phyloP scores from a whole-genome alignment of 106 monocot genomes.

The Phalaenopsis equestris region DNA sequence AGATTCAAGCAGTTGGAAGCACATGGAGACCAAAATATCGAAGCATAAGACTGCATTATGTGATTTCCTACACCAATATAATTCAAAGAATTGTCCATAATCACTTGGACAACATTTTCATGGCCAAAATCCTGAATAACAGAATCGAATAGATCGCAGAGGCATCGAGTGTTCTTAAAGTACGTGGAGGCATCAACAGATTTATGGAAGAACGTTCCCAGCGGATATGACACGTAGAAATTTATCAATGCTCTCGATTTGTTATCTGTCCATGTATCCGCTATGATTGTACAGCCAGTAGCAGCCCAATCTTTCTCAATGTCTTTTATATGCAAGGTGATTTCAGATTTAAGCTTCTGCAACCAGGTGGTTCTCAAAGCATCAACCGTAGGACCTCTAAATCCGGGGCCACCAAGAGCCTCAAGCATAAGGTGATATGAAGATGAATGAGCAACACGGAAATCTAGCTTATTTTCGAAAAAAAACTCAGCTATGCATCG shows the following conservation, averaged over 20 bases:
- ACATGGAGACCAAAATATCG: conserved; percentile 80
- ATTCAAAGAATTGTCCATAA: conserved; percentile 58
- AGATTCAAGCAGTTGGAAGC: conserved; percentile 66
- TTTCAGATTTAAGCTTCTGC: conserved; percentile 77
- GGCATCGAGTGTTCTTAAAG: conserved; percentile 62
- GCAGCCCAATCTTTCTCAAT: conserved; percentile 80
- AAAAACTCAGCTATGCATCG: conserved; percentile 91
- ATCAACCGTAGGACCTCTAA: conserved; percentile 56
- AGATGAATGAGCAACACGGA: conserved; percentile 50
- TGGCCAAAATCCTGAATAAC: conserved; percentile 78
- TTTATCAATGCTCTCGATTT: conserved; percentile 75
- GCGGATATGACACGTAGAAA: conserved; percentile 75
- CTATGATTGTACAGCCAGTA: conserved; percentile 84
- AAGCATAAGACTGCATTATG: conserved; percentile 63
- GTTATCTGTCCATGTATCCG: conserved; percentile 85
- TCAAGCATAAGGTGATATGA: conserved; percentile 77
- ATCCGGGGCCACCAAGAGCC: conserved; percentile 74
- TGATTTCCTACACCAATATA: conserved; percentile 57
- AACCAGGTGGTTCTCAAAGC: conserved; percentile 70
- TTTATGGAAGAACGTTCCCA: conserved; percentile 90
- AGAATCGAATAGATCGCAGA: conserved; percentile 83
- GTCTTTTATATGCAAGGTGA: conserved; percentile 61
- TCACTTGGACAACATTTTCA: conserved; percentile 90
- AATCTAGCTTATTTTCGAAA: conserved; percentile 87
- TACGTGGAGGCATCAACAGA: conserved; percentile 68